phyloP scores from a whole-genome alignment of 208 protist genomes.

The Crithidia sp. region DNA sequence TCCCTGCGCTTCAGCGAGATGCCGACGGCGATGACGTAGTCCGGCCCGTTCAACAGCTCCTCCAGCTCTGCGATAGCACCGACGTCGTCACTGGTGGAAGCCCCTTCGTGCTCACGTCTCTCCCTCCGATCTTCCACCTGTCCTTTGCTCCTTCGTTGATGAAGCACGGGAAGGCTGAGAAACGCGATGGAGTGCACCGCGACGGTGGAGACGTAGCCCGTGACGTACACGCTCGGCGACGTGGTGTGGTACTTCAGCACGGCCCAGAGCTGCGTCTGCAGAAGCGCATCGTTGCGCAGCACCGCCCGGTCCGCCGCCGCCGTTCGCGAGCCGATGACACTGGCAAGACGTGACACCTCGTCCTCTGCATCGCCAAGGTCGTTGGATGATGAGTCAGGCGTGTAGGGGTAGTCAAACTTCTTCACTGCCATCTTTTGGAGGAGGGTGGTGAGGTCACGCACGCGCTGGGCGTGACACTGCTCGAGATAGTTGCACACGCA shows the following conservation, averaged over 20 bases:
- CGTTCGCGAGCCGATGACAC: not conserved
- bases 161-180: too few species aligned
- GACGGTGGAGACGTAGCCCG: conserved; percentile 49
- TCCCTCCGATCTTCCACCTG: too few species aligned
- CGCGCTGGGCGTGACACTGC: not conserved
- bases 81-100: too few species aligned
- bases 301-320: not conserved
- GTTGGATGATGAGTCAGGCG: too few species aligned
- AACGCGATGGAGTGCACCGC: conserved; percentile 73
- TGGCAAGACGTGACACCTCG: not conserved
- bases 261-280: conserved; percentile 10
- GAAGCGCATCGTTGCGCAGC: not conserved
- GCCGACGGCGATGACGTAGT: conserved; percentile 59
- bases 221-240: conserved; percentile 49
- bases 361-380: too few species aligned
- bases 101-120: too few species aligned
- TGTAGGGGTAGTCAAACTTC: too few species aligned
- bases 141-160: too few species aligned
- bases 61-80: not conserved
- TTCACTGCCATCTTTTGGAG: not conserved
- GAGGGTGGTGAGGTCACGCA: not conserved
- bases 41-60: not conserved
- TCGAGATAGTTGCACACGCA: conserved; percentile 74
- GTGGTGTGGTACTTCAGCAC: not conserved
- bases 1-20: conserved; percentile 84